These are phyloP conservation scores for Ilyonectria sp. DNA, from an alignment of 2,329 filamentous ascomycete genomes.

Conservation along the genomic window DNA sequence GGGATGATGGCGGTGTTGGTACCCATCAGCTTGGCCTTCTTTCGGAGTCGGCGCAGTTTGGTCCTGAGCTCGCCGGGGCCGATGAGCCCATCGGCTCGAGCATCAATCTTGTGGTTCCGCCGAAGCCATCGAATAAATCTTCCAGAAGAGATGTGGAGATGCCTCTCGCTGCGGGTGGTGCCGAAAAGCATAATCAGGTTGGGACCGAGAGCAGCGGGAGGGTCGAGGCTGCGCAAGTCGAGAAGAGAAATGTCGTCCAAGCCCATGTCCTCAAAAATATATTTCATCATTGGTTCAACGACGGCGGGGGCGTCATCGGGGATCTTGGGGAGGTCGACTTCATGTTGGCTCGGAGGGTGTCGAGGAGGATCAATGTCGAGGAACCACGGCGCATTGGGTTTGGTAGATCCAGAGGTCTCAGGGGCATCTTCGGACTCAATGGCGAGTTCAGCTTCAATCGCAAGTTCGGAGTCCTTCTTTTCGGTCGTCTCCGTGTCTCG, in stretches of 20 bases:
- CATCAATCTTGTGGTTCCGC: constrained; percentile 78
- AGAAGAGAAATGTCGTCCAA: constrained; percentile 85
- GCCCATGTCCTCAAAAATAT: constrained; percentile 87
- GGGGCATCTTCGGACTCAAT: constrained; percentile 36
- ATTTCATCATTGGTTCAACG: constrained; percentile 80
- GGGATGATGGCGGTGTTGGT: constrained; percentile 77
- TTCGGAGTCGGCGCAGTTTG: constrained; percentile 84
- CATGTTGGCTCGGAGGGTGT: constrained; percentile 64
- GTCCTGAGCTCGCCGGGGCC: constrained; percentile 93
- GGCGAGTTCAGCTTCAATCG: background rate
- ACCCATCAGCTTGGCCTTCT: constrained; percentile 85
- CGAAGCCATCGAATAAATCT: constrained; percentile 91
- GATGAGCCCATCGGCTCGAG: constrained; percentile 88
- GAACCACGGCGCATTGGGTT: constrained; percentile 81
- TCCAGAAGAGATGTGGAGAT: constrained; percentile 92
- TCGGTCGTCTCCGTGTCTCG: constrained; percentile 25
- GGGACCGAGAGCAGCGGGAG: constrained; percentile 87
- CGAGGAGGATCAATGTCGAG: constrained; percentile 78
- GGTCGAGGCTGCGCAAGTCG: constrained; percentile 87
- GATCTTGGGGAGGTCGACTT: constrained; percentile 64
- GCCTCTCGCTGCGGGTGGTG: constrained; percentile 91
- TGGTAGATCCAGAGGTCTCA: constrained; percentile 52
- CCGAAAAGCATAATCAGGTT: constrained; percentile 94
- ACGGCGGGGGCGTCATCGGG: constrained; percentile 81
- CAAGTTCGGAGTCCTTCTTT: constrained; percentile 38